Conservation (phyloP, 345 rosid species). For the Corchorus olitorius region DNA sequence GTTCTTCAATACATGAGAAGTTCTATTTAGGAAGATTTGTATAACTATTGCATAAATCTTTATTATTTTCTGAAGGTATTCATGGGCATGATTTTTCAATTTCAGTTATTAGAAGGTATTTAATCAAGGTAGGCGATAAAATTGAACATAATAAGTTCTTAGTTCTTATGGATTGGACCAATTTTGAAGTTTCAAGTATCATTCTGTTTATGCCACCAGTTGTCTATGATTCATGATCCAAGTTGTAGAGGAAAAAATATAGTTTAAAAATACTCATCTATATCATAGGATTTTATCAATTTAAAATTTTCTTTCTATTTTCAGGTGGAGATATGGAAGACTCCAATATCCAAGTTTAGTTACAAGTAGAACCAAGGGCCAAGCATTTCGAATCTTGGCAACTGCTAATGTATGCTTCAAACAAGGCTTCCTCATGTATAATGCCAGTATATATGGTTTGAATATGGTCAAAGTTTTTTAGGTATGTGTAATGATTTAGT, state of each 20-base stretch:
- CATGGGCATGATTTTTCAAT: neutral
- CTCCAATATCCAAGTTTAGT: constrained; percentile 35
- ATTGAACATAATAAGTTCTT: neutral
- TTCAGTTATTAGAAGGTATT: neutral
- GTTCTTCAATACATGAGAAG: neutral
- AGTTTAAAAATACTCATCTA: neutral
- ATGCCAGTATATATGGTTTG: constrained; percentile 36
- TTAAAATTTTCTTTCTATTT: constrained; percentile 14
- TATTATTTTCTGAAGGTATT: neutral
- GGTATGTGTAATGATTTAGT: constrained; percentile 37
- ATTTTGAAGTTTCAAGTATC: neutral
- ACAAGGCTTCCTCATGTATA: constrained; percentile 37
- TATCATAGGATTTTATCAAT: neutral
- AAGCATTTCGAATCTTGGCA: constrained; percentile 60
- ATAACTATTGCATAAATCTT: neutral
- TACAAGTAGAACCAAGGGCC: constrained; percentile 47
- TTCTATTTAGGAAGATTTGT: neutral
- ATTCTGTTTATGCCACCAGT: neutral
- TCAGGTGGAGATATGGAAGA: constrained; percentile 48
- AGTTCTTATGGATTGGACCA: neutral
- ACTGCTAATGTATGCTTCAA: constrained; percentile 66
- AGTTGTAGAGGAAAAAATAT: neutral
- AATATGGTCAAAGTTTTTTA: constrained; percentile 36
- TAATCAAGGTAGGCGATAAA: neutral
- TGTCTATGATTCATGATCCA: neutral